Evolutionary conservation across 1,284 basidiomycete species (phyloP).

Genomic region (Rhodotorula sp.): DNA sequence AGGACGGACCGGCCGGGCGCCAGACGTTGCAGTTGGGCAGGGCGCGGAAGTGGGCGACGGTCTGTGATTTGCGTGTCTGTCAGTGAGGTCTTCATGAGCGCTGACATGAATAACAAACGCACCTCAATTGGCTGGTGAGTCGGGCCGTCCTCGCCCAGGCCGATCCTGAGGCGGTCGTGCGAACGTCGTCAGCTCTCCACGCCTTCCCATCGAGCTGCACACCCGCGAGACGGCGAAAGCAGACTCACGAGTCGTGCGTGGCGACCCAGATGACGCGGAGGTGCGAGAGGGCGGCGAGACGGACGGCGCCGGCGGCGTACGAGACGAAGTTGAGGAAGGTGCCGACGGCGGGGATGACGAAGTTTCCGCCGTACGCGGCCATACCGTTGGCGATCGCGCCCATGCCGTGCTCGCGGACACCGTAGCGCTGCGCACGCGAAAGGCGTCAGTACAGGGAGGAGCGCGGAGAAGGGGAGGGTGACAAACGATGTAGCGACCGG

Average conservation of each 20-base stretch:
- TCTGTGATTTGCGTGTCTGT: no score
- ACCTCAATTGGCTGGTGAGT: slow-evolving; percentile 91
- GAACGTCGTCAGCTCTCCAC: no score
- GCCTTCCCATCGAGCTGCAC: no score
- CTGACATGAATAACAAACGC: no score
- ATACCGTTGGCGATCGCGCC: slow-evolving; percentile 72
- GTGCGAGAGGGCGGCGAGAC: slow-evolving; percentile 82
- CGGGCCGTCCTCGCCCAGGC: slow-evolving; percentile 81
- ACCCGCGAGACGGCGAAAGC: not conserved
- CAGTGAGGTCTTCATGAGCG: no score
- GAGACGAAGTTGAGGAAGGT: slow-evolving; percentile 79
- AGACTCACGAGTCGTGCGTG: slow-evolving; percentile 54
- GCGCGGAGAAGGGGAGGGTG: not conserved
- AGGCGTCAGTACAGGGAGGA: not conserved
- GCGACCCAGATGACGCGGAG: slow-evolving; percentile 91
- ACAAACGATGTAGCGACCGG: slow-evolving; percentile 79
- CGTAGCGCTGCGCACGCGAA: slow-evolving; percentile 56
- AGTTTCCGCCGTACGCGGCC: slow-evolving; percentile 45
- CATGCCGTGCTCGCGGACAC: slow-evolving; percentile 97
- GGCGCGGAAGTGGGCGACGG: slow-evolving; percentile 64
- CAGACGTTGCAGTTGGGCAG: slow-evolving; percentile 64
- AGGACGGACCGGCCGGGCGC: slow-evolving; percentile 18
- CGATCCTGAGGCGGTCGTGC: not conserved
- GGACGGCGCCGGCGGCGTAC: slow-evolving; percentile 82
- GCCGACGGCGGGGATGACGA: slow-evolving; percentile 43